Percentiles rank a stretch among this genome's conserved stretches.
Evolutionary conservation across 345 rosid genomes (phyloP).

Genomic region (Rubroshorea leprosula): DNA sequence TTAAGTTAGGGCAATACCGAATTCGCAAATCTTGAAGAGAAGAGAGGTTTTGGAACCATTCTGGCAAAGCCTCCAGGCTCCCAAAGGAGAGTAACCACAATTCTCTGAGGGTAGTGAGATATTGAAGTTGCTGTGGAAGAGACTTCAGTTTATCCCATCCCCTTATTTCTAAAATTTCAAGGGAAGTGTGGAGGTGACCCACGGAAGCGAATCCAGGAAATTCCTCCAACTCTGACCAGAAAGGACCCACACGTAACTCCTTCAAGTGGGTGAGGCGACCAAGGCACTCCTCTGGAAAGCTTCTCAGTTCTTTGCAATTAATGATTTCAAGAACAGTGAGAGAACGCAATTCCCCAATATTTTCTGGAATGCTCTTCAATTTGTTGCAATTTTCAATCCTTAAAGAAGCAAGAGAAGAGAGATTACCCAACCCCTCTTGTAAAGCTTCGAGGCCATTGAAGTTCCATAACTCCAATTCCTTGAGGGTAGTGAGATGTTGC

Average conservation of each 20-base stretch:
- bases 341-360: no score
- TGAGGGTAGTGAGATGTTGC: no score
- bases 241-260: no score
- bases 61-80: not conserved
- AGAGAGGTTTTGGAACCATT: not conserved
- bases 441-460: not conserved
- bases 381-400: not conserved
- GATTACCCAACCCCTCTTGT: not conserved
- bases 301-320: no score
- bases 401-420: not conserved
- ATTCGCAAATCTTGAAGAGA: not conserved
- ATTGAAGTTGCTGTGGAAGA: no score
- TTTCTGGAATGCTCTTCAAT: not conserved
- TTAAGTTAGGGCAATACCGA: not conserved
- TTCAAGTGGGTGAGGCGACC: no score
- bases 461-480: not conserved
- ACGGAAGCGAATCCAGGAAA: no score
- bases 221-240: no score
- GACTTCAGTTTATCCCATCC: constrained; percentile 7
- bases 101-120: not conserved
- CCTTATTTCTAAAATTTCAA: not conserved
- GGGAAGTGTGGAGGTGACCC: no score
- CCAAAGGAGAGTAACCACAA: not conserved
- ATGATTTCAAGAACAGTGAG: no score
- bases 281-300: no score